phyloP scores from a whole-genome alignment of 345 rosid species.

The Dipteronia dyeriana region DNA sequence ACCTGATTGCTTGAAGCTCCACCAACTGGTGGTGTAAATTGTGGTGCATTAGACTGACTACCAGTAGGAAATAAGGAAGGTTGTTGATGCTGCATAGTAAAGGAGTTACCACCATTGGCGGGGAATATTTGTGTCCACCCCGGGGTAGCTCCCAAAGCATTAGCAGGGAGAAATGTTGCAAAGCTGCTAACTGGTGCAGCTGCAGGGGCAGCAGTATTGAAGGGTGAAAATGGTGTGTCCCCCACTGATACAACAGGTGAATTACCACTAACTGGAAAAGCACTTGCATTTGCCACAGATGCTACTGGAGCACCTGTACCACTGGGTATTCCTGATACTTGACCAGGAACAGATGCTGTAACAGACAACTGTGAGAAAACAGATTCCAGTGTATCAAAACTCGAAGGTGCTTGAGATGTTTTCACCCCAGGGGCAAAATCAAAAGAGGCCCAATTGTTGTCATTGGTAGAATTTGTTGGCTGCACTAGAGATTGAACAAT shows the following conservation, averaged over 20 bases:
- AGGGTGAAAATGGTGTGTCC: slow-evolving; percentile 26
- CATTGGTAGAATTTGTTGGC: slow-evolving; percentile 40
- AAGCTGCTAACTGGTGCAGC: slow-evolving; percentile 31
- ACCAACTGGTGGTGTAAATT: slow-evolving; percentile 39
- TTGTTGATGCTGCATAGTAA: slow-evolving; percentile 48
- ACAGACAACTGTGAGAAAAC: slow-evolving; percentile 71
- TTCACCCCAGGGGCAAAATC: slow-evolving; percentile 47
- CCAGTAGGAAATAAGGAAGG: slow-evolving; percentile 45
- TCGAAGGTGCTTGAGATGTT: slow-evolving; percentile 57
- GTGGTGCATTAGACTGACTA: slow-evolving; percentile 46
- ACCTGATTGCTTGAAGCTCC: slow-evolving; percentile 71
- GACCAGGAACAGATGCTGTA: slow-evolving; percentile 55
- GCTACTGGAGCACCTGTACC: slow-evolving; percentile 34
- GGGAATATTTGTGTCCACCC: slow-evolving; percentile 34
- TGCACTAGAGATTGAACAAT: slow-evolving; percentile 42
- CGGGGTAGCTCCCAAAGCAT: slow-evolving; percentile 32
- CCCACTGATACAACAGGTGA: slow-evolving; percentile 32
- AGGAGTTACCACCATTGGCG: slow-evolving; percentile 33
- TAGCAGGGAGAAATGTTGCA: slow-evolving; percentile 35
- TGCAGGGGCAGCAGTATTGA: slow-evolving; percentile 29
- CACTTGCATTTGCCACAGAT: slow-evolving; percentile 29
- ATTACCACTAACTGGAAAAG: slow-evolving; percentile 30
- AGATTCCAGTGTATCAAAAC: slow-evolving; percentile 64
- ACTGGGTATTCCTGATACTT: slow-evolving; percentile 36
- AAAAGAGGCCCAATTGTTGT: slow-evolving; percentile 82